Base-by-base conservation (phyloP, 2,329 filamentous ascomycete genomes). In the Talaromyces sp. region DNA sequence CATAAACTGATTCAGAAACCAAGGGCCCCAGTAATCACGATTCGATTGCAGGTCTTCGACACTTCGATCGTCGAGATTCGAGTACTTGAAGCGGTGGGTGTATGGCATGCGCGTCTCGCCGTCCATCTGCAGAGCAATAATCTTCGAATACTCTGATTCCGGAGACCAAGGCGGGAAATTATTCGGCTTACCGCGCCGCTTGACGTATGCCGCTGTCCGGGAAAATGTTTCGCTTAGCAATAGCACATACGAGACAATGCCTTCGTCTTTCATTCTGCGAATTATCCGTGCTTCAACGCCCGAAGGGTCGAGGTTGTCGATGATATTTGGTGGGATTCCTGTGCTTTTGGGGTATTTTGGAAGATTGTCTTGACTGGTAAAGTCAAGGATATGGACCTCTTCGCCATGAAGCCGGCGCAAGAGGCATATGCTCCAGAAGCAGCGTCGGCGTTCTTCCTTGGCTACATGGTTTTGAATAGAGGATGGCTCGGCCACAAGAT, bases 1-100 rank as follows among this genome's bases (percentile, higher is more conserved):
- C 14, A 83, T 68, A 60, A 83, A 79, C 62, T 84, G 82, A 31
- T 80, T 76, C 58, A 82, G 73, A 9, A 84, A 73, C 77, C 79
- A 84, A 0, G 81, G 80, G 0, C 78, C 80, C 81, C 81, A 84
- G 62, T 83, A 84, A 52, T 80, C 76, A 21, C 81, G 73, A 56
- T 78, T 74, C 0, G 70, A 66, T 59, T 81, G 73, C 2, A 84
- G 66, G 8, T 78, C 74, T 24, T 79, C 76, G 0, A 70, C 59
- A 0, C 75, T 70, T 31, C 75, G 72, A 19, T 81, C 75, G 0
- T 72, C 73, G 54, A 83, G 77, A n/a, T 78, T 76, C 8, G 80
- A 78, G 4, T 77, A 76, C 19, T 80, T 77, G 63, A 82, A 84
- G 1, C 81, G 78, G 67, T 83, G 81, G 14, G 75, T 77, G 21